These are phyloP conservation scores for Phytopythium mirpurense DNA, from an alignment of 352 stramenopile genomes.

Conservation along the genomic window DNA sequence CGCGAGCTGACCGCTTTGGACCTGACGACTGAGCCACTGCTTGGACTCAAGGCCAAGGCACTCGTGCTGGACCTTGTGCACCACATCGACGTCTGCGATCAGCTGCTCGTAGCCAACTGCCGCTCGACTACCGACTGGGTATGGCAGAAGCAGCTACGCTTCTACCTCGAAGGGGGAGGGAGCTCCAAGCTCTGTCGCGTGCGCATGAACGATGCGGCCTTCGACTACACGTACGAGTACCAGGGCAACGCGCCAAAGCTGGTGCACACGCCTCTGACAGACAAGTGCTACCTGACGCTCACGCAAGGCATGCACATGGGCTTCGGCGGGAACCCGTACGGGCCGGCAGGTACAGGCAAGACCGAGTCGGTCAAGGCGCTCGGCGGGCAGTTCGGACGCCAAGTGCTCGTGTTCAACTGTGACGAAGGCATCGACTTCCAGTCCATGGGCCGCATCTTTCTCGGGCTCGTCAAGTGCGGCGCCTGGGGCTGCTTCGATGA, in stretches of 20 bases:
- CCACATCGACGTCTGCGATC: constrained; percentile 92
- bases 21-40: constrained; percentile 79
- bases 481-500: constrained; percentile 97
- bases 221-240: constrained; percentile 95
- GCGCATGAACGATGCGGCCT: constrained; percentile 76
- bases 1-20: constrained; percentile 79
- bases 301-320: constrained; percentile 92
- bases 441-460: constrained; percentile 94
- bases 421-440: constrained; percentile 94
- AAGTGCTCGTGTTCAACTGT: constrained; percentile 93
- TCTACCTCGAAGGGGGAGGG: constrained; percentile 69
- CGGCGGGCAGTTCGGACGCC: constrained; percentile 83
- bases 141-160: constrained; percentile 94
- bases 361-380: constrained; percentile 95
- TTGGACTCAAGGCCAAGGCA: constrained; percentile 93
- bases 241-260: constrained; percentile 92
- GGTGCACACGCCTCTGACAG: constrained; percentile 92
- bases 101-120: constrained; percentile 67
- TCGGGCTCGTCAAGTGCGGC: constrained; percentile 92
- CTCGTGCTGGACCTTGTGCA: constrained; percentile 95
- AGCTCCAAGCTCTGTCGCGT: constrained; percentile 33
- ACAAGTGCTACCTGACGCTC: constrained; percentile 94
- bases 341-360: constrained; percentile 92
- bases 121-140: constrained; percentile 69
- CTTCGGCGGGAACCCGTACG: constrained; percentile 93